phyloP scores from a whole-genome alignment of 257 asterid species.

The Agastache rugosa region DNA sequence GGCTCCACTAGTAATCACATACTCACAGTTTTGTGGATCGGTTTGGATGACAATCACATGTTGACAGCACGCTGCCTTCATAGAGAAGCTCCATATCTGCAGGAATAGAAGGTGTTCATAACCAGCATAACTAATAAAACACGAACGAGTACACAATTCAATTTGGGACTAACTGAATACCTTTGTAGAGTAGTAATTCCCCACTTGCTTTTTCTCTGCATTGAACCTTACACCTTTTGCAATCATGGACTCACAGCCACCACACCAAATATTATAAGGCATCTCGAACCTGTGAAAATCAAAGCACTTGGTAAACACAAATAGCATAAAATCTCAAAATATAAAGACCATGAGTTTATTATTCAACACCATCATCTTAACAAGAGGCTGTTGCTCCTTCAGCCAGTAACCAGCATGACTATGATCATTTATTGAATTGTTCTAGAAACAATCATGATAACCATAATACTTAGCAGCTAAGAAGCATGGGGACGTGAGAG shows the following conservation, averaged over 20 bases:
- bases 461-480: not conserved
- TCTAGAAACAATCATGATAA: not conserved
- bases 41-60: constrained; percentile 95
- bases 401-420: not conserved
- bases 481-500: too few species aligned
- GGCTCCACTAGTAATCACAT: constrained; percentile 84
- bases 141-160: not conserved
- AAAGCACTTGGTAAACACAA: constrained; percentile 10
- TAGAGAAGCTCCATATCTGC: constrained; percentile 97
- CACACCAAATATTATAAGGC: constrained; percentile 97
- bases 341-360: not conserved
- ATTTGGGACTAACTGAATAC: constrained; percentile 39
- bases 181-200: constrained; percentile 94
- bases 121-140: not conserved
- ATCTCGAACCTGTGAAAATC: constrained; percentile 79
- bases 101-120: constrained; percentile 4
- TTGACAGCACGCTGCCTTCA: constrained; percentile 94
- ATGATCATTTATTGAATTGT: not conserved
- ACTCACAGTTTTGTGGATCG: constrained; percentile 87
- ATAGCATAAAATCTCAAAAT: constrained; percentile 10
- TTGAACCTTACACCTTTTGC: constrained; percentile 99
- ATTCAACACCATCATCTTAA: constrained; percentile 1
- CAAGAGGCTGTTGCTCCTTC: constrained; percentile 5
- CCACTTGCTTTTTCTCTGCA: constrained; percentile 99
- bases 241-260: constrained; percentile 98